Evolutionary conservation across 805 yeast species (phyloP), one percentile per base, ranked within the genome.

Genomic region (Hemisphaericaspora nanyangensis): DNA sequence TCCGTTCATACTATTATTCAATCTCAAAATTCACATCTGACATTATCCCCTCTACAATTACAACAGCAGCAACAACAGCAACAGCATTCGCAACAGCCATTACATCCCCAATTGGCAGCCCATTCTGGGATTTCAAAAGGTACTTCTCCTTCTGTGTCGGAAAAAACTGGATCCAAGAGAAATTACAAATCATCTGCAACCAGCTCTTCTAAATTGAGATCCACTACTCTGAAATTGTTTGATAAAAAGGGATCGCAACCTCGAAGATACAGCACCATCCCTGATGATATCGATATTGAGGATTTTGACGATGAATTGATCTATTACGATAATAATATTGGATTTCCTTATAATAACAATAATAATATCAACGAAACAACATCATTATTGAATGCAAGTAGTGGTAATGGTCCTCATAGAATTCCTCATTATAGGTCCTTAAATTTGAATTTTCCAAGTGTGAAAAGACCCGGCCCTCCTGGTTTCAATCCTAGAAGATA

Each of bases 191-290:
- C 68, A 4, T 56, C 68, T 6, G 17, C 7, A 11, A 56, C 59
- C 2, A 47, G 70, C 0, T 60, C 67, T 1, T 65, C 72, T 1
- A 78, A 72, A 37, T 60, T 79, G 32, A 58, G 85, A 29, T 78
- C 89, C 2, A 82, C 88, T 1, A 81, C 89, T 0, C 82, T 89
- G 1, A 80, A 81, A 45, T 61, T 84, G 5, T 84, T 85, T 57
- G 91, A 84, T 50, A 74, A 78, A 10, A 82, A 78, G 48, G 89
- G 87, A 1, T 77, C 82, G 0, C 84, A 80, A 34, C 78, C 87
- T 5, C 69, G 90, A 51, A 64, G 89, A 25, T 83, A 84, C 51
- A 80, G 89, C 16, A 85, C 84, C 16, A 75, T 79, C 2, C 84
- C 84, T 0, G 83, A 79, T 51, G 80, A 79, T 53, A 70, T 68